Evolutionary conservation across 257 asterid genomes (phyloP), one percentile per base, ranked within the genome.

Genomic region (Lycium ferocissimum): DNA sequence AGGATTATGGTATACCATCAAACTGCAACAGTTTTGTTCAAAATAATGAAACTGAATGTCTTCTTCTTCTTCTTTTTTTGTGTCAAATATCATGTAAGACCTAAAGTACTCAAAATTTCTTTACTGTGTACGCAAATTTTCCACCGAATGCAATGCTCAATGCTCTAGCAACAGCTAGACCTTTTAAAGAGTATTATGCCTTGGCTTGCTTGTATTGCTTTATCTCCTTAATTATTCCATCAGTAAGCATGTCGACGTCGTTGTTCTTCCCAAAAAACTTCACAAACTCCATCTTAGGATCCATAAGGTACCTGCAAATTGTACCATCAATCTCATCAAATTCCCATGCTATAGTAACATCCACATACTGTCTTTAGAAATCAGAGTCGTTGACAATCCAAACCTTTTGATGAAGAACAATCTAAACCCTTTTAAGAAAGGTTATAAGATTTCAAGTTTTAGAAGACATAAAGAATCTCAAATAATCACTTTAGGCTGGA

Each of bases 221-320:
- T 85, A 94, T 90, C 94, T 94, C 98, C 84, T 89, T 89, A 87
- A 93, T 91, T 45, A 96, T 90, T 37, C 96, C 98, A 84, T 94
- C 94, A 2, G 96, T 86, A 81, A 96, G 98, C 40, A 93, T 66
- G 54, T 85, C 84, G 65, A 85, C 93, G 51, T 94, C 96, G 7
- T 83, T 84, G 70, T 93, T 96, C 96, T 92, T 94, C 84, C 98
- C 98, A 11, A 93, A 94, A 88, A 92, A 96, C 86, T 96, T 96
- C 80, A 93, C 96, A 73, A 92, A 96, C 62, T 96, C 92, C 99
- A 96, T 96, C 13, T 86, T 86, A 83, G 98, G 98, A 87, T 94
- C 97, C 99, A 96, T 96, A 87, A 94, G 89, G 85, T 96, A 96
- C 94, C 99, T 94, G 94, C 87, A 84, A 20, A 63, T 20, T 76